Evolutionary conservation across 805 yeast genomes (phyloP), one percentile per base, ranked within the genome.

Genomic region (Zygotorulaspora danielsina): DNA sequence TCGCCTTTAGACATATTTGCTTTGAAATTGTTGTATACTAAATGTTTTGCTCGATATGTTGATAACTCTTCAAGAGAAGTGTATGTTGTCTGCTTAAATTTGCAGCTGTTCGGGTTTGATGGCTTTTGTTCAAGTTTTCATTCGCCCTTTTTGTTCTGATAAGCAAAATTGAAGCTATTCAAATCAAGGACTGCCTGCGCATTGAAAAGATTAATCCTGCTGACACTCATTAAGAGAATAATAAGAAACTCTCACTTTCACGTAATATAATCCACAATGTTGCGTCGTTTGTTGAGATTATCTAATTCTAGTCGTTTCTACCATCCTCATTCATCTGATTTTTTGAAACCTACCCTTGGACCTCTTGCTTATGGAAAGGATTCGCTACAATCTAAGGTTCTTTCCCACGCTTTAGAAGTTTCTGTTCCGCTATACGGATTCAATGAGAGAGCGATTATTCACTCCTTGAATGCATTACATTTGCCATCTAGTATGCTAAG

Each of bases 1-100:
- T 69, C 54, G 16, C 66, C 66, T 28, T 42, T 53, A 34, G 66
- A 59, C 26, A 57, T 34, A n/a, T n/a, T n/a, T n/a, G n/a, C n/a
- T n/a, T n/a, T n/a, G n/a, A n/a, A n/a, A n/a, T n/a, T n/a, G n/a
- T n/a, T n/a, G n/a, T n/a, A n/a, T n/a, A n/a, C n/a, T n/a, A n/a
- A n/a, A n/a, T n/a, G n/a, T 13, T 24, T 11, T 24, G 8, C 11
- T 24, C 13, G 8, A 24, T 7, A 7, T 5, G 13, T 24, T n/a
- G 27, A 5, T 5, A 24, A 24, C 11, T 5, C 12, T 4, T 5
- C 8, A 5, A 24, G 5, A 5, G 4, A 24, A 24, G 8, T 11
- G 27, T 24, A 21, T 7, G 11, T n/a, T 11, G 11, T 24, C 4
- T 24, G 27, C 27, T 24, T 24, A 13, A 11, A 4, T 5, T 13